Percentiles rank a stretch among this genome's conserved stretches.
phyloP scores from a whole-genome alignment of 78 protist genomes.

The Dictyostelium citrinum region DNA sequence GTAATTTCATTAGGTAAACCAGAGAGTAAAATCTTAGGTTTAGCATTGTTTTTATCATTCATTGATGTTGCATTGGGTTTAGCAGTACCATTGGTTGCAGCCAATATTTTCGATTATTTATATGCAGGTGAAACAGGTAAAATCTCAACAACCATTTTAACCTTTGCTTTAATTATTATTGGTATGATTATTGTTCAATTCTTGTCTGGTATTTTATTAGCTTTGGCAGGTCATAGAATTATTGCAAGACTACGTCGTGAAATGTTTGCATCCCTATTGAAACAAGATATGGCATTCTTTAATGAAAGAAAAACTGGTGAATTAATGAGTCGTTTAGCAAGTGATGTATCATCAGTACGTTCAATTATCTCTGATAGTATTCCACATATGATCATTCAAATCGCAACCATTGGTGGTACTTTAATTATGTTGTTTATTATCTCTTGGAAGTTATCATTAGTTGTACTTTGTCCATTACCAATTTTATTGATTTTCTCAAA shows the following conservation, averaged over 20 bases:
- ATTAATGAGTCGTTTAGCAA: constrained; percentile 86
- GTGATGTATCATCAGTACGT: constrained; percentile 75
- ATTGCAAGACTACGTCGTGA: constrained; percentile 75
- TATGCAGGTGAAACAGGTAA: constrained; percentile 5
- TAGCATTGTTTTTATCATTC: constrained; percentile 30
- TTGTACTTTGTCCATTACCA: constrained; percentile 55
- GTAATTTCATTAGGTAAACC: constrained; percentile 44
- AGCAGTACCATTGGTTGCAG: constrained; percentile 46
- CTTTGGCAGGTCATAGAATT: constrained; percentile 74
- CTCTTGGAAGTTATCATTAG: constrained; percentile 64
- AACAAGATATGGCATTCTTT: constrained; percentile 89
- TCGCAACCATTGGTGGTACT: constrained; percentile 32
- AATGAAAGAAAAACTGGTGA: constrained; percentile 92
- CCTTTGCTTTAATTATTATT: constrained; percentile 57
- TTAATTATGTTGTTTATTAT: constrained; percentile 54
- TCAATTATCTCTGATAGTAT: constrained; percentile 51
- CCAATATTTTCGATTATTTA: constrained; percentile 40
- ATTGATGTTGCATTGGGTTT: constrained; percentile 53
- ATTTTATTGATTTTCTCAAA: constrained; percentile 29
- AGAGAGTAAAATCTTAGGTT: not conserved
- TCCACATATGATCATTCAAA: constrained; percentile 46
- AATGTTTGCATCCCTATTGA: constrained; percentile 31
- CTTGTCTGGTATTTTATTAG: constrained; percentile 38
- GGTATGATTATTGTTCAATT: constrained; percentile 67
- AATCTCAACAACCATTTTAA: constrained; percentile 15